Percentiles rank a stretch among this genome's conserved stretches.
Conservation (phyloP, 2,329 filamentous ascomycete genomes). For the Verticillium longisporum region DNA sequence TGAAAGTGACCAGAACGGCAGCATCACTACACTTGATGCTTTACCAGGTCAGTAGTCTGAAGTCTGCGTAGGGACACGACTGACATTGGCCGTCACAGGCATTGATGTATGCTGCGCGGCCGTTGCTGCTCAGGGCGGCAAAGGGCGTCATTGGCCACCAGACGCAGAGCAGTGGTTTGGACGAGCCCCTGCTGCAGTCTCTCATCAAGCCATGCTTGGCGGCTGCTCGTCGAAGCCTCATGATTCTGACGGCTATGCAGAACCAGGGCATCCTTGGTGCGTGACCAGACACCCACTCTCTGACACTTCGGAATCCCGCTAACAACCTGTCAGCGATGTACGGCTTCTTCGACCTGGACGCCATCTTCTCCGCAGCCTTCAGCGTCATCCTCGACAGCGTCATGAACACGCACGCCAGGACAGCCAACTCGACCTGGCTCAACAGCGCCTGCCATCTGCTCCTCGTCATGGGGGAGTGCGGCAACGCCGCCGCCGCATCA, state of each 20-base stretch:
- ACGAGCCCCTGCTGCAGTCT: neutral
- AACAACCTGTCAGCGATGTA: neutral
- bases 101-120: neutral
- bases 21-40: conserved; percentile 1
- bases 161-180: neutral
- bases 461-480: neutral
- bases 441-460: neutral
- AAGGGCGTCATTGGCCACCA: neutral
- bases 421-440: neutral
- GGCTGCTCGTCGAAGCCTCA: neutral
- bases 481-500: neutral
- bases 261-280: neutral
- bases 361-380: neutral
- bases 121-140: neutral
- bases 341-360: neutral
- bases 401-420: neutral
- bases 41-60: neutral
- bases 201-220: neutral
- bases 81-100: neutral
- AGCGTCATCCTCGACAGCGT: neutral
- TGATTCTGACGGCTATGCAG: neutral
- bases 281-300: neutral
- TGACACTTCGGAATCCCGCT: too few species aligned
- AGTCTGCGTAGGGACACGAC: neutral
- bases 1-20: neutral